These are phyloP conservation scores for Wolfiporia cocos DNA, from an alignment of 1,284 basidiomycete genomes.

Conservation along the genomic window DNA sequence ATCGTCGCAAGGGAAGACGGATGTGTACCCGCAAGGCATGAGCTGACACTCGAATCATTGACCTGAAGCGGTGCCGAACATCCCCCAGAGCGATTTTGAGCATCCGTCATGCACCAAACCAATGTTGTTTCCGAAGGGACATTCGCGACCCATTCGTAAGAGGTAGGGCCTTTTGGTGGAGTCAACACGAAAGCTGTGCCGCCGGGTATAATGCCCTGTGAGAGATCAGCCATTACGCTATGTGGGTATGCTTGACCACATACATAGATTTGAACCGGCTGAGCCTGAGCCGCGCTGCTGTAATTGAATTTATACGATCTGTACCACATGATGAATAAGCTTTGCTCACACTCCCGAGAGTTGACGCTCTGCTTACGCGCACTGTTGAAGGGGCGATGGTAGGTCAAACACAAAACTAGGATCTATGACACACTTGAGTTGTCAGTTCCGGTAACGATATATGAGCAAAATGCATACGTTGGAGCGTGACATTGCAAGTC, in stretches of 20 bases:
- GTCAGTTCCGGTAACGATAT: too few relatives aligned
- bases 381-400: slow-evolving; percentile 53
- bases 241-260: too few relatives aligned
- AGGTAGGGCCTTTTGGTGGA: slow-evolving; percentile 35
- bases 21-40: slow-evolving; percentile 46
- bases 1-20: slow-evolving; percentile 40
- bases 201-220: slow-evolving; percentile 59
- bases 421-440: slow-evolving; percentile 21
- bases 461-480: background rate
- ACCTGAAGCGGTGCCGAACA: slow-evolving; percentile 45
- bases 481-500: slow-evolving; percentile 43
- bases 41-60: slow-evolving; percentile 39
- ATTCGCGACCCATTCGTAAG: slow-evolving; percentile 53
- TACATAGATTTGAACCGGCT: too few relatives aligned
- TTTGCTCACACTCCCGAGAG: too few relatives aligned
- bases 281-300: too few relatives aligned
- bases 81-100: slow-evolving; percentile 50
- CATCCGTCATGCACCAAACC: slow-evolving; percentile 57
- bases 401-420: slow-evolving; percentile 45
- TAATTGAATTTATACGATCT: too few relatives aligned
- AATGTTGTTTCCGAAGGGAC: slow-evolving; percentile 54
- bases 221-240: too few relatives aligned
- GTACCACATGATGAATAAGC: too few relatives aligned
- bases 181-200: slow-evolving; percentile 45
- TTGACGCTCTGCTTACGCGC: slow-evolving; percentile 37